phyloP scores from a whole-genome alignment of 2,329 filamentous ascomycete genomes.

The Daldinia eschscholtzii region DNA sequence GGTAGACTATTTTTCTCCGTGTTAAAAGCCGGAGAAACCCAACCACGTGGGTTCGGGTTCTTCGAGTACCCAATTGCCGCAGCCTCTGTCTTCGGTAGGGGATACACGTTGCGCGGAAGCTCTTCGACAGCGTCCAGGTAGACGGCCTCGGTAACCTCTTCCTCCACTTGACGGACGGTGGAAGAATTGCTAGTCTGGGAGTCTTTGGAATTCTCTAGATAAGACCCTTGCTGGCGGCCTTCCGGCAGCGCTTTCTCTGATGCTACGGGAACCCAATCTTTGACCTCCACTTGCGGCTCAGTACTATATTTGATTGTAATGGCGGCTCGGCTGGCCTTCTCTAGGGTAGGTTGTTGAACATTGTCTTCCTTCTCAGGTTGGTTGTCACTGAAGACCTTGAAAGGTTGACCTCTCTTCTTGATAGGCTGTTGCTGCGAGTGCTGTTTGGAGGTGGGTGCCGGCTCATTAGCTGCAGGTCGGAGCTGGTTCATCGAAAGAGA shows the following conservation, averaged over 20 bases:
- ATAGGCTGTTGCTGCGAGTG: not conserved
- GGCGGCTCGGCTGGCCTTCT: constrained; percentile 12
- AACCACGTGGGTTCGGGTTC: not conserved
- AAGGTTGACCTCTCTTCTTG: constrained; percentile 35
- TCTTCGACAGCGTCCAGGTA: constrained; percentile 63
- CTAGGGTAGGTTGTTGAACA: not conserved
- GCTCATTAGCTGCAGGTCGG: constrained; percentile 11
- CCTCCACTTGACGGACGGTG: constrained; percentile 42
- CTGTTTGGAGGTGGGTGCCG: constrained; percentile 19
- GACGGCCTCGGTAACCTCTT: constrained; percentile 57
- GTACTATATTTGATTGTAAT: constrained; percentile 10
- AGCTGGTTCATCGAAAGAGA: constrained; percentile 44
- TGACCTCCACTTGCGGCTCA: constrained; percentile 10
- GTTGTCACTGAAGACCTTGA: constrained; percentile 49
- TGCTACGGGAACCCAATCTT: constrained; percentile 9
- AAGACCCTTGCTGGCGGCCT: constrained; percentile 3
- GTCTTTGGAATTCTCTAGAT: constrained; percentile 10
- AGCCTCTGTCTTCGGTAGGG: constrained; percentile 13
- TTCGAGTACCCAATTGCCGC: constrained; percentile 14
- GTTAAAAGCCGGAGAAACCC: constrained; percentile 17
- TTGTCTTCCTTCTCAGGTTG: constrained; percentile 33
- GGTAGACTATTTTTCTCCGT: not conserved
- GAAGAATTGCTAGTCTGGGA: constrained; percentile 12
- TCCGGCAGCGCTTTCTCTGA: constrained; percentile 8
- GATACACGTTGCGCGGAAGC: constrained; percentile 48